Evolutionary conservation across 768 basidiomycete genomes (phyloP), one percentile per base, ranked within the genome.

Genomic region (Pulveroboletus sp.): DNA sequence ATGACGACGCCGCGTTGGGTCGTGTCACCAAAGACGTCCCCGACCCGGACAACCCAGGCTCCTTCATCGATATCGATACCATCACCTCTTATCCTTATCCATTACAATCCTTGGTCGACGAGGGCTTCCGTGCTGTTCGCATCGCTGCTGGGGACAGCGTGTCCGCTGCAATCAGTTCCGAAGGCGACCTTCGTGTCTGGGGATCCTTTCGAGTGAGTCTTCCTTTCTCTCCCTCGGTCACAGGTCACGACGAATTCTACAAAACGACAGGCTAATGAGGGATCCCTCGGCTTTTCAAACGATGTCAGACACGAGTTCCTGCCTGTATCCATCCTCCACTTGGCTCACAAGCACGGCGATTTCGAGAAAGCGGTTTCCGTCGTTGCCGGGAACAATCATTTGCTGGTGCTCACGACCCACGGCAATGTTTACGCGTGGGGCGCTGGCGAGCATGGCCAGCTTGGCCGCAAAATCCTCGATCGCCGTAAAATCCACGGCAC

Each of bases 371-470:
- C 89, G 29, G 79, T 82, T 10, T 75, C 85, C 14, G 78, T 93
- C 46, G 87, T 81, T 4, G 82, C 86, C 26, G 95, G 95, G 19
- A 80, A 80, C 65, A 93, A 98, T 60, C 95, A 97, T 65, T 76
- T 96, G 22, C 71, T 98, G 47, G 88, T 93, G 11, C 75, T 97
- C 31, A 95, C 93, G 5, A 87, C 86, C 0, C 85, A 87, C 47
- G 95, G 95, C 9, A 81, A 83, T 58, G 81, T 98, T 46, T 91
- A 87, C 61, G 82, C 89, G 5, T 90, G 90, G 82, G 95, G 95
- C 10, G 87, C 89, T 34, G 90, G 91, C 41, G 89, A 95, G 64
- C 86, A 93, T 61, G 81, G 85, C 43, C 93, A 95, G 58, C 83
- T 98, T 27, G 95, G 95, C 39, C 84, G 94, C 48, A 89, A 88